Evolutionary conservation across 129 eudicot species (phyloP), one percentile per base, ranked within the genome.

Genomic region (Lactuca saligna): DNA sequence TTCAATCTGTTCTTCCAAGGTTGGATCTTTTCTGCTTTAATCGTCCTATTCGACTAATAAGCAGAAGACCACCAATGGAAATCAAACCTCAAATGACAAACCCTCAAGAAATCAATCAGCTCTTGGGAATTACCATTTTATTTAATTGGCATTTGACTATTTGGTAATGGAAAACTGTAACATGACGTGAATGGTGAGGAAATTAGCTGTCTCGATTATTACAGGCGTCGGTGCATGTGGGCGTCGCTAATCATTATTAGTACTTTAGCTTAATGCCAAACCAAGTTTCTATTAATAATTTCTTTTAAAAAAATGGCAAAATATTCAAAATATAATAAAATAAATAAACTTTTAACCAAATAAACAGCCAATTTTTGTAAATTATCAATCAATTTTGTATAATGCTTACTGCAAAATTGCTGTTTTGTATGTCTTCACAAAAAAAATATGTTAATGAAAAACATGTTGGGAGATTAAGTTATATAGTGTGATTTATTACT

Each of bases 131-230:
- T 55, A 55, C 15, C 65, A n/a, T 14, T 38, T 69, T 12, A 8
- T 55, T 46, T 44, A 41, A 13, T 48, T 65, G 57, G 39, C 4
- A 53, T 57, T 31, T 25, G 29, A 25, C 29, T 25, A 25, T 25
- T 25, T 25, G 29, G 29, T 25, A 25, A 25, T 25, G 29, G 31
- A 37, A 54, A n/a, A 66, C 6, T 14, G 3, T 10, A 56, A 41
- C 29, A 17, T 50, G 53, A 37, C 60, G 61, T 62, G 76, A 61
- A 61, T 72, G 54, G 62, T 61, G 69, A 72, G 76, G 69, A 61
- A 61, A 68, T 13, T 72, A 72, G 76, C 76, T 72, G 76, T 51
- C 68, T 61, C 20, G 61, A 72, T 49, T 50, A 61, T 72, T 61
- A 37, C 33, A 39, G n/a, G 69, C 50, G 68, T 35, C 39, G 69